phyloP scores from a whole-genome alignment of 305 asterid species.

The Vinca major region DNA sequence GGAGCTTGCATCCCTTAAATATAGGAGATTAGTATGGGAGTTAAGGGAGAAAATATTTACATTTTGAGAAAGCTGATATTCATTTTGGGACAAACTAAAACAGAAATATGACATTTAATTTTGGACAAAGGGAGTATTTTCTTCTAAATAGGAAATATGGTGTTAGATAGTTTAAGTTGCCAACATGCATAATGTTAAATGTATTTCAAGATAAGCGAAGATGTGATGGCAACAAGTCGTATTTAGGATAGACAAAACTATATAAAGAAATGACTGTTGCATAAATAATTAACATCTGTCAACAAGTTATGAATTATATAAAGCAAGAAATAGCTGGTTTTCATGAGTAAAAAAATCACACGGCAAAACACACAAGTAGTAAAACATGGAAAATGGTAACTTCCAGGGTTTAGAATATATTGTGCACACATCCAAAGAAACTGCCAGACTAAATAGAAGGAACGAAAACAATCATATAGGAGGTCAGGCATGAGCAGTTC shows the following conservation, averaged over 20 bases:
- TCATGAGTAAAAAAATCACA: not conserved
- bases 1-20: too few relatives aligned
- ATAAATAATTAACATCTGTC: not conserved
- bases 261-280: not conserved
- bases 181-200: not conserved
- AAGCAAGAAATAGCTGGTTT: not conserved
- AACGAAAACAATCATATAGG: too few relatives aligned
- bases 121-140: too few relatives aligned
- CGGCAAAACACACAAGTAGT: not conserved
- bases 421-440: not conserved
- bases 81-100: too few relatives aligned
- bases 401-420: not conserved
- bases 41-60: too few relatives aligned
- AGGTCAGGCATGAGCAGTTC: not conserved
- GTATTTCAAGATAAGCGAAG: not conserved
- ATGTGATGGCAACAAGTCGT: not conserved
- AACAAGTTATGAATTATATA: not conserved
- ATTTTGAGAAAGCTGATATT: too few relatives aligned
- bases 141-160: too few relatives aligned
- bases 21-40: too few relatives aligned
- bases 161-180: not conserved
- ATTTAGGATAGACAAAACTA: not conserved
- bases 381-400: not conserved
- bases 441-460: not conserved
- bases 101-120: too few relatives aligned